Evolutionary conservation across 139 green algal genomes (phyloP).

Genomic region (Closterium sp.): DNA sequence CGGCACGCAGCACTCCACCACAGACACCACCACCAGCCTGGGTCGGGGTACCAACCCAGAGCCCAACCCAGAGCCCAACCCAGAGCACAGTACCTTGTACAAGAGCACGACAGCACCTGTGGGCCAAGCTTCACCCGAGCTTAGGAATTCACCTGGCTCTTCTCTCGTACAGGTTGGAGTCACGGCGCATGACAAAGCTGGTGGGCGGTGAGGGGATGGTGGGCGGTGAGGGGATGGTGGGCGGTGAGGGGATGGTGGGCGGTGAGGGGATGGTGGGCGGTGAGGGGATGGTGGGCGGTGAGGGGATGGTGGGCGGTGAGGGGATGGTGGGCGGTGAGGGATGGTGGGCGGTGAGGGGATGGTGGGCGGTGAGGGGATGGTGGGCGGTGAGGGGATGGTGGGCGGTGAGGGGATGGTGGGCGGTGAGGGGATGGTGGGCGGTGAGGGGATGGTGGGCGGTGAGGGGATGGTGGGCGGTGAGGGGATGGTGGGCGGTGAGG

Average conservation of each 20-base stretch:
- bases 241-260: too few relatives aligned
- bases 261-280: not conserved
- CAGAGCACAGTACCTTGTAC: not conserved
- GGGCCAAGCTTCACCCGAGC: not conserved
- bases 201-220: not conserved
- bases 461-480: not conserved
- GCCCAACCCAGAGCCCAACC: too few relatives aligned
- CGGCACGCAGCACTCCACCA: too few relatives aligned
- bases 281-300: too few relatives aligned
- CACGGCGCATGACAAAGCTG: constrained; percentile 51
- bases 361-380: too few relatives aligned
- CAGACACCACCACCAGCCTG: too few relatives aligned
- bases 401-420: too few relatives aligned
- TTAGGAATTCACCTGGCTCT: constrained; percentile 34
- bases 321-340: too few relatives aligned
- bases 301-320: too few relatives aligned
- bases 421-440: not conserved
- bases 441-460: not conserved
- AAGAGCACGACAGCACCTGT: not conserved
- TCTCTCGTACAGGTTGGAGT: constrained; percentile 39
- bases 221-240: too few relatives aligned
- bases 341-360: not conserved
- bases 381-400: too few relatives aligned
- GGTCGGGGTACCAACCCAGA: too few relatives aligned
- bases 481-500: not conserved